Conservation (phyloP, 192 early-diverging fungal species). For the Haplosporangium gracile region DNA sequence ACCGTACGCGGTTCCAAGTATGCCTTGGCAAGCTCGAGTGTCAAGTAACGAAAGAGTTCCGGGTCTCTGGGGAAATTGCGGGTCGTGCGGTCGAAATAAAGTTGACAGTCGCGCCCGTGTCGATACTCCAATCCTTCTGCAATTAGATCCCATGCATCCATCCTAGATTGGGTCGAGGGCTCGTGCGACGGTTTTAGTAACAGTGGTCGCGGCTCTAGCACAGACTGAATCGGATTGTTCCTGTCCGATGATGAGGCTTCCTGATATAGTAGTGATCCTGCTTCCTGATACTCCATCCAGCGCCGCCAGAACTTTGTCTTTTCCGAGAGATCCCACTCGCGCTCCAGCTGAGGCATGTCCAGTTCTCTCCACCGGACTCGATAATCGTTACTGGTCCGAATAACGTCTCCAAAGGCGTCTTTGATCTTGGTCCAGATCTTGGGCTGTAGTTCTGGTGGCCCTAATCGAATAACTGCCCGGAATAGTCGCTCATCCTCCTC, state of each 20-base stretch:
- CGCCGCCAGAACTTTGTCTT: conserved; percentile 47
- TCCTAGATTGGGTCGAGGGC: neutral
- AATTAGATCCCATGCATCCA: conserved; percentile 38
- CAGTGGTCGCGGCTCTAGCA: neutral
- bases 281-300: conserved; percentile 21
- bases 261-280: conserved; percentile 14
- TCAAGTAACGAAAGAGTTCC: conserved; percentile 21
- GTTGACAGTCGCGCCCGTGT: conserved; percentile 42
- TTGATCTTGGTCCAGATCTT: conserved; percentile 46
- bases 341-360: conserved; percentile 41
- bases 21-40: conserved; percentile 13
- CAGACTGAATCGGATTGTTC: neutral
- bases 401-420: conserved; percentile 27
- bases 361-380: conserved; percentile 30
- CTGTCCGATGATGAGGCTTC: neutral
- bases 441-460: conserved; percentile 42
- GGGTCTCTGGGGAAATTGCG: conserved; percentile 28
- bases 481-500: conserved; percentile 47
- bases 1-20: conserved; percentile 13
- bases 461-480: conserved; percentile 42
- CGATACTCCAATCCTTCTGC: conserved; percentile 52
- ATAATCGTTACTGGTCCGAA: conserved; percentile 36
- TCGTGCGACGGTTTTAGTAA: neutral
- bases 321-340: conserved; percentile 44
- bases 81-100: conserved; percentile 30